Evolutionary conservation across 2,329 filamentous ascomycete species (phyloP), one percentile per base, ranked within the genome.

Genomic region (Microdochium bolleyi): DNA sequence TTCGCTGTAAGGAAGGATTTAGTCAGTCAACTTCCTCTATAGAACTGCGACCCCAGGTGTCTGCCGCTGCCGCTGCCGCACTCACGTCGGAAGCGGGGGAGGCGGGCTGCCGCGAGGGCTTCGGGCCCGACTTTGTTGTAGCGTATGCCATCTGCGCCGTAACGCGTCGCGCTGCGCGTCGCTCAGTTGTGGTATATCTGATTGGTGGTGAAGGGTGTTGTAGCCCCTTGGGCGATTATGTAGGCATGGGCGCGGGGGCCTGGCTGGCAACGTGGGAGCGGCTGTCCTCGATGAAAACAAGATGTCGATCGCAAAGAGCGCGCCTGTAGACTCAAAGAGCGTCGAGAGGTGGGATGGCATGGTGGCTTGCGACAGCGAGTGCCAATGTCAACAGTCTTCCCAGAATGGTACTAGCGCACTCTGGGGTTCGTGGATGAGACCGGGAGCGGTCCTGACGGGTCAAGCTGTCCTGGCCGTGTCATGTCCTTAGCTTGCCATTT

Each of bases 1-100:
- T 67, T 54, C 73, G 73, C 78, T 82, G 50, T 44, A n/a, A 3
- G 34, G 51, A 16, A n/a, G 24, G 38, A 52, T 38, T 21, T 48
- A 34, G 22, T 11, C n/a, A 27, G 24, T 7, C 21, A 24, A 16
- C 46, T 51, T 22, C 57, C 38, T 30, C 38, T 49, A 32, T 52
- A 24, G 3, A 46, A 27, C 21, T 3, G 2, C 14, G 16, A 11
- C 16, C 21, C 14, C 49, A 2, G 24, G 19, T 41, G 14, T 4
- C 19, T 41, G 14, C 14, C 7, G 14, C 19, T 41, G 14, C 14
- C 7, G 37, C 16, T 30, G 5, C 14, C 4, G 14, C 7, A 46
- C 41, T 21, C 19, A 46, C 41, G 19, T 46, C 41, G 3, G n/a
- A 19, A 19, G 9, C 19, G 3, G 16, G 7, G 8, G 8, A 19